A percentile compares a stretch with the other conserved stretches of the same genome.
Evolutionary conservation across 106 monocot species (phyloP).

Genomic region (Xerophyta viscosa): DNA sequence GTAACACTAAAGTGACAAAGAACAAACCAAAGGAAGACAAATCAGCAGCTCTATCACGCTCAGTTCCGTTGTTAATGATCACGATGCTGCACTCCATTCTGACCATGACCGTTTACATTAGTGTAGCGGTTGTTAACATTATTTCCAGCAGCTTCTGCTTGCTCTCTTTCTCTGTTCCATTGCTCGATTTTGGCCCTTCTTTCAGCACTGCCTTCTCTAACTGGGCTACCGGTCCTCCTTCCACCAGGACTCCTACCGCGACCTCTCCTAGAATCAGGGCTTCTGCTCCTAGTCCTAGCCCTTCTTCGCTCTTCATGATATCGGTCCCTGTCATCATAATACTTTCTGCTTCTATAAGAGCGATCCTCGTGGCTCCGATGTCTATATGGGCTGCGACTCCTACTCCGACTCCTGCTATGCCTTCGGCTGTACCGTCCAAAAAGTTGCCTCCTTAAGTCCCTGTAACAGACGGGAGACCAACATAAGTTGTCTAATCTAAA

Average conservation of each 20-base stretch:
- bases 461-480: no score
- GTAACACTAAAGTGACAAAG: not conserved
- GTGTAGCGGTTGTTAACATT: not conserved
- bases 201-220: slow-evolving; percentile 40
- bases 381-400: slow-evolving; percentile 19
- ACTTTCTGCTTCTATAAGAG: slow-evolving; percentile 10
- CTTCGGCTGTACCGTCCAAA: slow-evolving; percentile 19
- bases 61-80: slow-evolving; percentile 6
- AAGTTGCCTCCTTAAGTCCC: slow-evolving; percentile 34
- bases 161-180: slow-evolving; percentile 25
- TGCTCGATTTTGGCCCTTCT: slow-evolving; percentile 39
- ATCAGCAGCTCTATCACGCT: slow-evolving; percentile 2
- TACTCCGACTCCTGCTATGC: slow-evolving; percentile 19
- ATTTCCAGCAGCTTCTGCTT: not conserved
- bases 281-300: slow-evolving; percentile 25
- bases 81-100: slow-evolving; percentile 6
- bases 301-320: slow-evolving; percentile 18
- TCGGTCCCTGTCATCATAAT: slow-evolving; percentile 18
- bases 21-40: slow-evolving; percentile 10
- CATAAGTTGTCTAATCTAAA: no score
- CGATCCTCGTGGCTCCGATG: slow-evolving; percentile 13
- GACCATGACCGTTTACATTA: slow-evolving; percentile 6
- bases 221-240: slow-evolving; percentile 24
- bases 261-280: slow-evolving; percentile 14
- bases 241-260: slow-evolving; percentile 27